Base-by-base conservation (phyloP, 23 red algal species). In the Gracilaria caudata region DNA sequence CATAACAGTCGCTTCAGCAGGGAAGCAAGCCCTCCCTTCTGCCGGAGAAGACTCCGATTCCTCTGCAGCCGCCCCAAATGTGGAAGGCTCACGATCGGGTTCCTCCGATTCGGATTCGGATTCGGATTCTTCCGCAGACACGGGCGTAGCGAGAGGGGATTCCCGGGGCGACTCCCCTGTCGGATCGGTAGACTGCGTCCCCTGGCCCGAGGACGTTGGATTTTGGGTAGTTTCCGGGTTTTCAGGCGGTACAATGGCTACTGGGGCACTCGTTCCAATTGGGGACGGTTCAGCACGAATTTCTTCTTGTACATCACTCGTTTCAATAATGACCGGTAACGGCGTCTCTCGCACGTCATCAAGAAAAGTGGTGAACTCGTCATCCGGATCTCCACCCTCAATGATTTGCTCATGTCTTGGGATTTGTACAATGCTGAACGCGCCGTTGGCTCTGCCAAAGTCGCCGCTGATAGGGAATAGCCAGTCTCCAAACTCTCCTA, bases 401-500 rank as follows among this genome's bases (percentile, higher is more conserved):
- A 80, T 40, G 36, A 80, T 41, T 34, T 86, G 82, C 14, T 73
- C 60, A 24, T 89, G 85, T 23, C 55, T 23, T 20, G 85, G 72
- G 17, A 89, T 64, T 56, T 66, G 49, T 24, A 78, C 71, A 21
- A 89, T 61, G 34, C 51, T 78, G 72, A 41, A 79, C 11, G 46
- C 72, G 55, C 12, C 20, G 13, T 26, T 32, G 28, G 6, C 60
- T 23, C 46, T 37, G 7, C 33, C 30, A 38, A 70, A 63, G 37
- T 43, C 3, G 51, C 54, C 72, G 61, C 78, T 91, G 61, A 91
- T 55, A 45, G 87, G 61, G 37, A 72, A 91, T 0, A 81, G 26
- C 38, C 78, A 91, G 63, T 91, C 57, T 3, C 87, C 87, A 57
- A 61, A 91, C 41, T 91, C 77, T 13, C 66, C 75, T 3, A 91